phyloP scores from a whole-genome alignment of 1,139 yeast species.

The Blastobotrys indianensis region DNA sequence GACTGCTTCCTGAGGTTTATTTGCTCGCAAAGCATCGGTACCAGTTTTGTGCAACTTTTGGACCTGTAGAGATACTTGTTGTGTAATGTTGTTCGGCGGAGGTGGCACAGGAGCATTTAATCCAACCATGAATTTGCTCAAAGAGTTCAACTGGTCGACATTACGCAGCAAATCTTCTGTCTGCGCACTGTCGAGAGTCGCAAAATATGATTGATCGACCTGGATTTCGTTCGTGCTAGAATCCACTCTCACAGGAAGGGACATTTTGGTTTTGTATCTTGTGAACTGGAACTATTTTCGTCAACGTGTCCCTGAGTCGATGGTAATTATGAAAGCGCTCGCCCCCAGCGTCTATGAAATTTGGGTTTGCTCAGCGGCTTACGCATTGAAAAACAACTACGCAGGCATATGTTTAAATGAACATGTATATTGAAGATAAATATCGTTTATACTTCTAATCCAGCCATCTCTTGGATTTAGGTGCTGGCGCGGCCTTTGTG shows the following conservation, averaged over 20 bases:
- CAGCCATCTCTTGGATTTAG: background rate
- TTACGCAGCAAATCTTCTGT: constrained; percentile 42
- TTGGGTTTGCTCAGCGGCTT: too few species aligned
- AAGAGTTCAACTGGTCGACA: constrained; percentile 55
- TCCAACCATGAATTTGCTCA: constrained; percentile 54
- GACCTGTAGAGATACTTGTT: constrained; percentile 49
- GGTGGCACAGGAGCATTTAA: constrained; percentile 58
- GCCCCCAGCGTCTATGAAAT: too few species aligned
- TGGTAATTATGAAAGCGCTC: too few species aligned
- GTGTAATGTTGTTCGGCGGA: constrained; percentile 52
- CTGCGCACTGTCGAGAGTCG: constrained; percentile 15
- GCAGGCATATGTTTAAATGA: too few species aligned
- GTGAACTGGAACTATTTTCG: too few species aligned
- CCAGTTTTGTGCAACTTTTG: constrained; percentile 73
- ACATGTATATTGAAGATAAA: background rate
- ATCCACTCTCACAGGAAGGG: constrained; percentile 27
- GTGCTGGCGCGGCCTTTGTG: constrained; percentile 5
- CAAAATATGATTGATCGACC: constrained; percentile 26
- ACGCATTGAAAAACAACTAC: too few species aligned
- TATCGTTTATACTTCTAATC: constrained; percentile 2
- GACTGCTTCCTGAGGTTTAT: constrained; percentile 63
- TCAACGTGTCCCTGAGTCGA: too few species aligned
- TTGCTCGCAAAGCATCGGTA: constrained; percentile 53
- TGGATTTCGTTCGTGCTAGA: constrained; percentile 31
- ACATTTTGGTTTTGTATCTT: constrained; percentile 8